A percentile compares a stretch with the other conserved stretches of the same genome.
Evolutionary conservation across 2,329 filamentous ascomycete species (phyloP).

Genomic region (Pseudogymnoascus verrucosus): DNA sequence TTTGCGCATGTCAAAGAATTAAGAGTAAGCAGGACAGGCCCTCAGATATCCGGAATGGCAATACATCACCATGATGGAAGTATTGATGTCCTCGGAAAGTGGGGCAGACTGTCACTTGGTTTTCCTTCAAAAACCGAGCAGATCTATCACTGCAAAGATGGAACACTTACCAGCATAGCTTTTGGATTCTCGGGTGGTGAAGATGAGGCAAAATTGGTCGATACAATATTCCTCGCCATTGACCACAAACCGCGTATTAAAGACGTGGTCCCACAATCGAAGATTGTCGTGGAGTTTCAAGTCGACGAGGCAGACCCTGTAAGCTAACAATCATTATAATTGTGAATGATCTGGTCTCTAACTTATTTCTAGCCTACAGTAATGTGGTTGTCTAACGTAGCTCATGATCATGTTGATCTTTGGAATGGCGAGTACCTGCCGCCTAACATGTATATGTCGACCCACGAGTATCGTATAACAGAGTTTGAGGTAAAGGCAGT

Average conservation of each 20-base stretch:
- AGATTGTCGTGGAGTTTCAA: not conserved
- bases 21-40: not conserved
- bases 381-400: not conserved
- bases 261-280: not conserved
- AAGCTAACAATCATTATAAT: not conserved
- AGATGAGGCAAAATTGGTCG: not conserved
- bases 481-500: not conserved
- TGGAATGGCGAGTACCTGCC: not conserved
- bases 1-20: not conserved
- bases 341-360: not conserved
- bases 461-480: not conserved
- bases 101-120: not conserved
- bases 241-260: not conserved
- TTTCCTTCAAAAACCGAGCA: not conserved
- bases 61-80: constrained; percentile 5
- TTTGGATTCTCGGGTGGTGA: not conserved
- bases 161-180: constrained; percentile 4
- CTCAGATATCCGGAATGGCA: not conserved
- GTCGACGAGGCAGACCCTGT: not conserved
- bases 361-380: not conserved
- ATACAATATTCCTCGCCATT: not conserved
- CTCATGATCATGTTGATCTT: not conserved
- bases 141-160: not conserved
- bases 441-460: not conserved
- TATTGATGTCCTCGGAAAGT: constrained; percentile 2